phyloP scores from a whole-genome alignment of 495 filamentous ascomycete species.

The Penicillium steckii region DNA sequence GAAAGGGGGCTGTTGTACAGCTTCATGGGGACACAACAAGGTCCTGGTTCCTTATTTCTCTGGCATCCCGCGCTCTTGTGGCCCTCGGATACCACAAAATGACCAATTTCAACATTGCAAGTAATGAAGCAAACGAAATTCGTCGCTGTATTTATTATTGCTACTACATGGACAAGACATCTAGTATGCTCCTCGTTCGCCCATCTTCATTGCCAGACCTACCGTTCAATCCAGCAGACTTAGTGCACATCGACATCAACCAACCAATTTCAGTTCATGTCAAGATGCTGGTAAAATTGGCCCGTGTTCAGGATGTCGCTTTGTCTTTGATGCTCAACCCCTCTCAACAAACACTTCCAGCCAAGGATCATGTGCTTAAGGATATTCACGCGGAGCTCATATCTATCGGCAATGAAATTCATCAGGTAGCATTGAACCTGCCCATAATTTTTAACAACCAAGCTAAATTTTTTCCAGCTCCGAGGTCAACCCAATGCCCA shows the following conservation, averaged over 20 bases:
- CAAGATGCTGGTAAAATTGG: not conserved
- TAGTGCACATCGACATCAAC: not conserved
- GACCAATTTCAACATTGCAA: not conserved
- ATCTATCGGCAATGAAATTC: not conserved
- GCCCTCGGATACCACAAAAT: not conserved
- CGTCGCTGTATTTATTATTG: not conserved
- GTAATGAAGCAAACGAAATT: not conserved
- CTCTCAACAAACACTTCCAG: not conserved
- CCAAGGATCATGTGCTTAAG: not conserved
- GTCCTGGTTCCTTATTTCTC: not conserved
- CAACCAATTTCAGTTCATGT: not conserved
- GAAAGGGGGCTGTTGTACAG: not conserved
- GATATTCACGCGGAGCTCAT: not conserved
- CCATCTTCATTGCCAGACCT: not conserved
- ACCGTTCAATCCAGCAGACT: not conserved
- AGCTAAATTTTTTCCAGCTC: not conserved
- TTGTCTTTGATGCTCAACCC: not conserved
- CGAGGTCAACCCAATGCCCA: not conserved
- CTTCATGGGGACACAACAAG: not conserved
- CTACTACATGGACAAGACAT: not conserved
- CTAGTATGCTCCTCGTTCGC: not conserved
- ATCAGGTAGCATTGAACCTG: not conserved
- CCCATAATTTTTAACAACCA: not conserved
- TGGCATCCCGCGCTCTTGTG: not conserved
- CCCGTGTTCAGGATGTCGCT: not conserved